Evolutionary conservation across 2,329 filamentous ascomycete species (phyloP).

Genomic region (Colletotrichum brevisporum): DNA sequence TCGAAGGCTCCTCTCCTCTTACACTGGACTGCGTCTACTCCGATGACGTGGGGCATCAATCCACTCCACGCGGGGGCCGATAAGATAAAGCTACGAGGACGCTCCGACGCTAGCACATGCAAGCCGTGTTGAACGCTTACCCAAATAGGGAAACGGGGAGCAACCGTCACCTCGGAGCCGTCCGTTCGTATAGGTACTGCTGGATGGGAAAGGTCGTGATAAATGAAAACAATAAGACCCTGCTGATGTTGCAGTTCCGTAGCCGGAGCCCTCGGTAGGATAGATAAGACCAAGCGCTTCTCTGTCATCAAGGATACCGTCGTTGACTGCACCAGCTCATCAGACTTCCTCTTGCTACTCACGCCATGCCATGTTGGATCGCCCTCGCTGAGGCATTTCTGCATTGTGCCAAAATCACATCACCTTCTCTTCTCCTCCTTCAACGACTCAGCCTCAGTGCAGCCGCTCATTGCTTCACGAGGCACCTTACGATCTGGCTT

Average conservation of each 20-base stretch:
- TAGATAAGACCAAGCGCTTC: constrained; percentile 14
- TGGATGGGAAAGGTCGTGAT: constrained; percentile 1
- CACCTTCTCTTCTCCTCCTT: not conserved
- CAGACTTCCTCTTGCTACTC: not conserved
- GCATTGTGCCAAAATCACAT: not conserved
- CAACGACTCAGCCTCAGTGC: not conserved
- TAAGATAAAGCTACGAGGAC: constrained; percentile 38
- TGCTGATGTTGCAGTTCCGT: not conserved
- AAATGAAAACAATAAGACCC: not conserved
- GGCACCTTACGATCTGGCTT: not conserved
- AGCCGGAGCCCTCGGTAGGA: not conserved
- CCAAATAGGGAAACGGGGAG: constrained; percentile 38
- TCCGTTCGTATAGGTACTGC: constrained; percentile 3
- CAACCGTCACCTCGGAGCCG: constrained; percentile 33
- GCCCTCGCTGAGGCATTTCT: not conserved
- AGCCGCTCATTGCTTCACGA: not conserved
- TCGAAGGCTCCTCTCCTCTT: constrained; percentile 8
- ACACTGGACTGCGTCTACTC: not conserved
- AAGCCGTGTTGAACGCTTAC: constrained; percentile 39
- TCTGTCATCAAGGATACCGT: not conserved
- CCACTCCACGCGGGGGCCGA: constrained; percentile 32
- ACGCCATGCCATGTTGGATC: not conserved
- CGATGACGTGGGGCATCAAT: constrained; percentile 37
- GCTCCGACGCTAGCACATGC: constrained; percentile 36
- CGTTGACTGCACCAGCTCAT: not conserved